Evolutionary conservation across 352 stramenopile species (phyloP), one percentile per base, ranked within the genome.

Genomic region (Phytophthora rubi): DNA sequence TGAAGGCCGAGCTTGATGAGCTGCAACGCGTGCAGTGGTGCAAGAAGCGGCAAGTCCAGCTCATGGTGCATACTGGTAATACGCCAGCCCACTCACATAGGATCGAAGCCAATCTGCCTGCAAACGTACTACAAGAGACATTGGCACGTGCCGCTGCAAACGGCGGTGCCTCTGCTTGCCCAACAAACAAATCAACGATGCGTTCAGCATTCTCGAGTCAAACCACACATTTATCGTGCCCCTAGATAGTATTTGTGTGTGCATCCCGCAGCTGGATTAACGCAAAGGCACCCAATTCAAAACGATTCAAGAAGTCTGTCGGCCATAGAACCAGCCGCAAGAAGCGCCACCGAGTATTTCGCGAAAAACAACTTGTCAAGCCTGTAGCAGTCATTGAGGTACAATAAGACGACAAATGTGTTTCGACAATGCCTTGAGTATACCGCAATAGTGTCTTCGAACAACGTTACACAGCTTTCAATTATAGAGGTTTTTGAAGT

Each of bases 351-450:
- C 32, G 4, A 37, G 33, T 61, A 57, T 68, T 69, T 73, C 65
- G 65, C 59, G 59, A 69, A 59, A 68, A 73, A 53, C 62, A 61
- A 37, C 26, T 35, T 48, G 54, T 58, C 51, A 64, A 44, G n/a
- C 60, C 44, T 28, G 44, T 10, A 37, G 23, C 62, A 70, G 2
- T 65, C 47, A 70, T 65, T 64, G 28, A 0, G 42, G 3, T 1
- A 16, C 23, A 10, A 16, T 48, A 49, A 30, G 18, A 5, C 45
- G 0, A 5, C 7, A 30, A 28, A 52, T 52, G 6, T 7, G 0
- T 52, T 52, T 28, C 13, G 12, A 51, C 18, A 10, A 28, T 23
- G 1, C 1, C 3, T 23, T 6, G 28, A 26, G 6, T 48, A 48
- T 10, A 7, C 18, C 18, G 16, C 0, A 48, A 48, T 9, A 42